Evolutionary conservation across 169 alveolate genomes (phyloP).

Genomic region (Plasmodium cynomolgi): DNA sequence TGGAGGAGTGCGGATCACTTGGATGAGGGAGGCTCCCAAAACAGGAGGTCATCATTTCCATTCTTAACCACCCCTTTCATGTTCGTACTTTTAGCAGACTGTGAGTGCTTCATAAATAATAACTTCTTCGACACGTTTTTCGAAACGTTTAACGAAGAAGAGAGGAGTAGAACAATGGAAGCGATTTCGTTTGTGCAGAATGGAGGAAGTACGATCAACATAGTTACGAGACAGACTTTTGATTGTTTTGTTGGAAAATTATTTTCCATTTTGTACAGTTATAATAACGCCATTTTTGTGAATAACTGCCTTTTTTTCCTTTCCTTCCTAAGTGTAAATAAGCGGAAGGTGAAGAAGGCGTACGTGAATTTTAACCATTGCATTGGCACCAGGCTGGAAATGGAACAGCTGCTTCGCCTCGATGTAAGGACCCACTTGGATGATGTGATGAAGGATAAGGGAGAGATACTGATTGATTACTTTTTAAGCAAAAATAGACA

Average conservation of each 20-base stretch:
- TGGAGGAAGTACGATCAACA: slow-evolving; percentile 12
- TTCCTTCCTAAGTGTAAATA: neutral
- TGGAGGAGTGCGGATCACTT: neutral
- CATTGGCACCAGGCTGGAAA: neutral
- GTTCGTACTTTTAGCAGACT: slow-evolving; percentile 22
- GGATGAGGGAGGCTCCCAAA: neutral
- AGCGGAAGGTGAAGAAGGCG: neutral
- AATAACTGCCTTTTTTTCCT: slow-evolving; percentile 28
- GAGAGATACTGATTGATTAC: slow-evolving; percentile 17
- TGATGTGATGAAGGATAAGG: neutral
- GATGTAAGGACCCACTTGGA: slow-evolving; percentile 9
- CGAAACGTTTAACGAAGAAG: slow-evolving; percentile 17
- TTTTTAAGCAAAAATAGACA: slow-evolving; percentile 34
- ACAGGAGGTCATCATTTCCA: slow-evolving; percentile 4
- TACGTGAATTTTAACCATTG: neutral
- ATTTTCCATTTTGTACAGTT: slow-evolving; percentile 12
- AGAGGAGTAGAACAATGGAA: neutral
- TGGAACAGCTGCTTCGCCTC: neutral
- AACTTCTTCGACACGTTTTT: slow-evolving; percentile 41
- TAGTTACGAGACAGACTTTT: slow-evolving; percentile 24
- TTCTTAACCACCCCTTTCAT: slow-evolving; percentile 45
- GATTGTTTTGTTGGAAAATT: slow-evolving; percentile 22
- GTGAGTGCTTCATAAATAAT: slow-evolving; percentile 38
- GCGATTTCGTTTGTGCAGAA: slow-evolving; percentile 28
- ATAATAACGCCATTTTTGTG: slow-evolving; percentile 4